Conservation (phyloP, 2,329 filamentous ascomycete genomes). For the Talaromyces sp. region DNA sequence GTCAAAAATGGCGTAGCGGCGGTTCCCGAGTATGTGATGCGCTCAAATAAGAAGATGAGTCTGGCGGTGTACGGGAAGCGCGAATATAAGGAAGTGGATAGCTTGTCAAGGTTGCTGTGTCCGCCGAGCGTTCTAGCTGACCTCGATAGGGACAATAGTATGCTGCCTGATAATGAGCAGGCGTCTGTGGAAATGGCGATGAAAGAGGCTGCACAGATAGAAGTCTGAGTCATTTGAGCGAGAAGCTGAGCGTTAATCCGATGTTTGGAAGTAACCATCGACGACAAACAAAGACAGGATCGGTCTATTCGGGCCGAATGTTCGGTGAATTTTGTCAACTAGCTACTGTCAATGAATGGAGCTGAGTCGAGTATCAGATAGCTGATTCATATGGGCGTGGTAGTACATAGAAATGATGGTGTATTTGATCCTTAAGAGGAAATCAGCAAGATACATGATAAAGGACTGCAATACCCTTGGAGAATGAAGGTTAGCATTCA, state of each 20-base stretch:
- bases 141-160: background rate
- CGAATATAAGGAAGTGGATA: background rate
- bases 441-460: background rate
- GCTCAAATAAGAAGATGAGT: slow-evolving; percentile 1
- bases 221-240: background rate
- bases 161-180: background rate
- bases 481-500: background rate
- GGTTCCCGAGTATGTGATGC: background rate
- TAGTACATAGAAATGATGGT: background rate
- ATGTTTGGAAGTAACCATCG: background rate
- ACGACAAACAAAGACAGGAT: background rate
- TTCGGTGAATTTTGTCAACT: background rate
- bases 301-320: background rate
- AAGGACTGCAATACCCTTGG: background rate
- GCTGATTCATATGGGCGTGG: background rate
- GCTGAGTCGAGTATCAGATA: background rate
- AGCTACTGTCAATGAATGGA: background rate
- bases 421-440: background rate
- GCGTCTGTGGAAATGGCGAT: background rate
- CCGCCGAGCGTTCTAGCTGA: background rate
- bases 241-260: background rate
- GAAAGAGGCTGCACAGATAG: background rate
- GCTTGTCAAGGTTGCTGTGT: background rate
- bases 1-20: background rate
- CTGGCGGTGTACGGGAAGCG: background rate